Evolutionary conservation across 1,284 basidiomycete genomes (phyloP).

Genomic region (Ustilago shanxiensis): DNA sequence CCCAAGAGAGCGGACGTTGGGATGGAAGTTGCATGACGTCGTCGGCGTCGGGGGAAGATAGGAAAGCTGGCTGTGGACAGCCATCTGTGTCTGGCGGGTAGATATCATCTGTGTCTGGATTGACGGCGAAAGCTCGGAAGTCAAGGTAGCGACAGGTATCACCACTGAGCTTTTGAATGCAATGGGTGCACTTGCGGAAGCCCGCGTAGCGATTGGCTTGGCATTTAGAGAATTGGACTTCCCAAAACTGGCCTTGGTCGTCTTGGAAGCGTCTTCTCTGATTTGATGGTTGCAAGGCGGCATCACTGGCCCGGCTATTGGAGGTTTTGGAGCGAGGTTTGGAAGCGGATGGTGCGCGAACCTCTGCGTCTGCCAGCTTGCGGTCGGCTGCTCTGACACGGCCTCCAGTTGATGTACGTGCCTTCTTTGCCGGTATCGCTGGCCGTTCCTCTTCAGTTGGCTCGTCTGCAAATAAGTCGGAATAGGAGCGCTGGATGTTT

Average conservation of each 20-base stretch:
- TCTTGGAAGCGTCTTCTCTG: slow-evolving; percentile 15
- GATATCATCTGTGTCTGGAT: slow-evolving; percentile 18
- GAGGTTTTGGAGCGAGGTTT: slow-evolving; percentile 3
- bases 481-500: slow-evolving; percentile 31
- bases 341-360: neutral
- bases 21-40: slow-evolving; percentile 31
- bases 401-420: slow-evolving; percentile 9
- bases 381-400: neutral
- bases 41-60: slow-evolving; percentile 33
- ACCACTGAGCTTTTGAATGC: slow-evolving; percentile 25
- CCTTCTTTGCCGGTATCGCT: slow-evolving; percentile 14
- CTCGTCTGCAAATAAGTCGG: slow-evolving; percentile 2
- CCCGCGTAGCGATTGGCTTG: slow-evolving; percentile 5
- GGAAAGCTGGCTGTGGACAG: slow-evolving; percentile 13
- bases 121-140: slow-evolving; percentile 39
- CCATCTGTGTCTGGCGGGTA: neutral
- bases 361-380: neutral
- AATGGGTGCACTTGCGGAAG: slow-evolving; percentile 40
- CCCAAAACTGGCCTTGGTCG: slow-evolving; percentile 17
- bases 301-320: neutral
- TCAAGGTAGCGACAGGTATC: slow-evolving; percentile 48
- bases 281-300: neutral
- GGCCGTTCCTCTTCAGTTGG: neutral
- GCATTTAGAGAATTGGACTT: slow-evolving; percentile 28
- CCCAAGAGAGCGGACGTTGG: slow-evolving; percentile 18